Base-by-base conservation (phyloP, 2,329 filamentous ascomycete genomes). In the Colletotrichum lini region DNA sequence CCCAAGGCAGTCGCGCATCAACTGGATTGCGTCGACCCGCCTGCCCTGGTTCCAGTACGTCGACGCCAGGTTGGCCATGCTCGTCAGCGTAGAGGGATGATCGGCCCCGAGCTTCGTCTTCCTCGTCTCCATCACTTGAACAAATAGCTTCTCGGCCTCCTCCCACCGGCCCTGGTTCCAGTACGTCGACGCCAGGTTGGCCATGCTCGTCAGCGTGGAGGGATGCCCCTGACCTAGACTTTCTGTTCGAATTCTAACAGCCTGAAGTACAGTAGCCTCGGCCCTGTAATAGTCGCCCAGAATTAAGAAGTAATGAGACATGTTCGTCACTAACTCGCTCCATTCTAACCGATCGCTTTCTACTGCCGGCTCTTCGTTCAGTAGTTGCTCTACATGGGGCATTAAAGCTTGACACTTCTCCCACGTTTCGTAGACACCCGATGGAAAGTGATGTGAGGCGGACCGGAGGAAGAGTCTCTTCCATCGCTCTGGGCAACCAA, bases 1-100 rank as follows among this genome's bases (percentile, higher is more conserved):
- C 9, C 16, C 4, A 23, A 60, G 21, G 7, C 79, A 83, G 6
- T 80, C 82, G 30, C 44, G 40, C 57, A 60, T 60, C 8, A 60
- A 26, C 21, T 16, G 21, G 4, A 60, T 45, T 60, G 57, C 57
- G 40, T 60, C 57, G 21, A 26, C 21, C n/a, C 12, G 10, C 57
- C 57, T 40, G 26, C n/a, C 40, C 15, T 49, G 57, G 23, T 45
- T 47, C 57, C 40, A 60, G 57, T 60, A 18, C 18, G 10, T n/a
- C n/a, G n/a, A n/a, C n/a, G 53, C 40, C 12, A 60, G 40, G 26
- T 60, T 35, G 57, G 21, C 21, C n/a, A 60, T 47, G 38, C 38
- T 56, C 12, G 30, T 40, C 1, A 56, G 53, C 45, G 45, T 42
- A 12, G 18, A 21, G 13, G 26, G 26, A 30, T 30, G 26, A 30